These are phyloP conservation scores for Alternaria gaisen DNA, from an alignment of 2,329 filamentous ascomycete species.

Conservation along the genomic window DNA sequence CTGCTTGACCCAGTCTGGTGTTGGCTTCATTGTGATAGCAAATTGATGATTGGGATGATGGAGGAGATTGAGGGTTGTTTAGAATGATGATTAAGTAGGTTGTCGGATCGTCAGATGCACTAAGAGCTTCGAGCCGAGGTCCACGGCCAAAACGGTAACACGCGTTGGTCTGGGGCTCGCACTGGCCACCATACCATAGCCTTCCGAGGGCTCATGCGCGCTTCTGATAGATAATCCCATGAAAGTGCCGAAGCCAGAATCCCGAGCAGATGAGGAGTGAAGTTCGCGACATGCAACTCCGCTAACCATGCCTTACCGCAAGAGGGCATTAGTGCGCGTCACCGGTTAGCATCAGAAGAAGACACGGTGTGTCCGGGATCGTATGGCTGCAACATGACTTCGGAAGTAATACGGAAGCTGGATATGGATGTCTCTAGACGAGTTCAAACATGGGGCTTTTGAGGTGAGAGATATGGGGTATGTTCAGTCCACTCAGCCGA, in stretches of 20 bases:
- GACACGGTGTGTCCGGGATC: neutral
- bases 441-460: neutral
- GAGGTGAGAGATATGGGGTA: neutral
- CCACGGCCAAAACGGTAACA: neutral
- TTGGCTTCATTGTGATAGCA: conserved; percentile 45
- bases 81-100: conserved; percentile 21
- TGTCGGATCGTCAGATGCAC: conserved; percentile 1
- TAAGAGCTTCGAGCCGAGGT: conserved; percentile 29
- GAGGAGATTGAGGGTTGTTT: conserved; percentile 12
- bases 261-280: neutral
- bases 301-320: neutral
- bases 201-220: neutral
- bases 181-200: neutral
- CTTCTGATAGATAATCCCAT: conserved; percentile 7
- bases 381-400: neutral
- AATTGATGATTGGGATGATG: conserved; percentile 14
- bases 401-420: neutral
- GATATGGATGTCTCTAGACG: neutral
- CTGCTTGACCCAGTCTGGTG: conserved; percentile 72
- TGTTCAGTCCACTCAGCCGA: neutral
- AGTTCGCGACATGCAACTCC: neutral
- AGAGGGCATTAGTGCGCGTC: neutral
- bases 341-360: neutral
- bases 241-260: conserved; percentile 1
- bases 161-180: neutral